Base-by-base conservation (phyloP, 2,329 filamentous ascomycete genomes). In the Coleophoma crateriformis region DNA sequence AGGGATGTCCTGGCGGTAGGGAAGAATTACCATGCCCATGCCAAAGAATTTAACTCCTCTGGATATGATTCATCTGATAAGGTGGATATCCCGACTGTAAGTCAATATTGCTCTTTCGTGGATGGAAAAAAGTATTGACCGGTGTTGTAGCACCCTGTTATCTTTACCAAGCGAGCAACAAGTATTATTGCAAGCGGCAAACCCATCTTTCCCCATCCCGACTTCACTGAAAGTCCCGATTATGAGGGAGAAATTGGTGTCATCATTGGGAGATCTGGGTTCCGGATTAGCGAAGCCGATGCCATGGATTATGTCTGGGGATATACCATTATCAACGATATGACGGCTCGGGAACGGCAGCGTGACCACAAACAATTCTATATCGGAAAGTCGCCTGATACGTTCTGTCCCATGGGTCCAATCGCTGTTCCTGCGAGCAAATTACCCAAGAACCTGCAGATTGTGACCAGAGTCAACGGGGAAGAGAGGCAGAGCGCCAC, bases 311-410 rank as follows among this genome's bases (percentile, higher is more conserved):
- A 61, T 51, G 56, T 61, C 6, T 59, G 56, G 56, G 57, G 56
- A 7, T 79, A 72, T 52, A 77, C 74, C 0, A 77, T 78, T 35
- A 71, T 78, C 48, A 82, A 82, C 54, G 79, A 82, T 47, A 66
- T 81, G 22, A 80, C 78, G 0, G 75, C 76, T 0, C 64, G 78
- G 11, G 74, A 75, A 40, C 68, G 71, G 54, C 78, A 82, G 59
- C 62, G 75, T 22, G 77, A 82, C 78, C 78, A 82, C 50, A 81
- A 81, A 59, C 79, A 82, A 53, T 82, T 81, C 59, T 81, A 74
- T 49, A 72, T 82, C 45, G 78, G 78, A 8, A 81, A 81, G 58
- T 77, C 72, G 0, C 63, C 71, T 0, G 76, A 81, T 58, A 78
- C 75, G 0, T 80, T 75, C 54, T 81, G 76, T 52, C 77, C 77